Percentiles rank a stretch among this genome's conserved stretches.
These are phyloP conservation scores for Aspergillus saccharolyticus DNA, from an alignment of 495 filamentous ascomycete species.

Conservation along the genomic window DNA sequence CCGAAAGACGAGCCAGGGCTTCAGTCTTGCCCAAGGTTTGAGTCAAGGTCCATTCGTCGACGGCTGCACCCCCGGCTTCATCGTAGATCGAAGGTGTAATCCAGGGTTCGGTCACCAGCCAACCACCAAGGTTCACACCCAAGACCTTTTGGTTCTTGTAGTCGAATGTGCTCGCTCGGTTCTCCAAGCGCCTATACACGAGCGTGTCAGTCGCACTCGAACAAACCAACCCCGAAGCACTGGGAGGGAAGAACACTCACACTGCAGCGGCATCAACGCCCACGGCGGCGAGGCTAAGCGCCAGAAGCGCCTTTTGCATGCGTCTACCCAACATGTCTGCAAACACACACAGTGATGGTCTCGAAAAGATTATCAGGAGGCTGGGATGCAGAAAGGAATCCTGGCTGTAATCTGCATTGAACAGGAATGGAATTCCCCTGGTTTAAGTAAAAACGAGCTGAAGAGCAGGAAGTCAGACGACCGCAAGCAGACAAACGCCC, in stretches of 20 bases:
- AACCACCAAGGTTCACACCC: slow-evolving; percentile 56
- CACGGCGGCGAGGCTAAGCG: slow-evolving; percentile 31
- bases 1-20: slow-evolving; percentile 40
- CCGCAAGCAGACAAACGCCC: slow-evolving; percentile 9
- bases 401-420: slow-evolving; percentile 20
- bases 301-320: slow-evolving; percentile 32
- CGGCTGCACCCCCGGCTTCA: slow-evolving; percentile 41
- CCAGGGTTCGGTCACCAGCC: slow-evolving; percentile 58
- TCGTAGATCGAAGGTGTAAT: slow-evolving; percentile 63
- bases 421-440: slow-evolving; percentile 31
- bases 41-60: slow-evolving; percentile 61
- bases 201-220: neutral
- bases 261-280: slow-evolving; percentile 28
- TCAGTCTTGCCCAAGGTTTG: slow-evolving; percentile 45
- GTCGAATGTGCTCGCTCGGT: slow-evolving; percentile 34
- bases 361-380: slow-evolving; percentile 19
- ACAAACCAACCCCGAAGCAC: neutral
- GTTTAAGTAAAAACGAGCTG: slow-evolving; percentile 32
- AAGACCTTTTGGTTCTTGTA: slow-evolving; percentile 45
- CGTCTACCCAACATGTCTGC: slow-evolving; percentile 36
- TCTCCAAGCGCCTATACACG: slow-evolving; percentile 28
- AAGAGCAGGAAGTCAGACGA: neutral
- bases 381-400: slow-evolving; percentile 25
- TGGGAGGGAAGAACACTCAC: slow-evolving; percentile 22
- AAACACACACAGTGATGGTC: slow-evolving; percentile 3